Evolutionary conservation across 768 basidiomycete genomes (phyloP), one percentile per base, ranked within the genome.

Genomic region (Pleurotus eryngii): DNA sequence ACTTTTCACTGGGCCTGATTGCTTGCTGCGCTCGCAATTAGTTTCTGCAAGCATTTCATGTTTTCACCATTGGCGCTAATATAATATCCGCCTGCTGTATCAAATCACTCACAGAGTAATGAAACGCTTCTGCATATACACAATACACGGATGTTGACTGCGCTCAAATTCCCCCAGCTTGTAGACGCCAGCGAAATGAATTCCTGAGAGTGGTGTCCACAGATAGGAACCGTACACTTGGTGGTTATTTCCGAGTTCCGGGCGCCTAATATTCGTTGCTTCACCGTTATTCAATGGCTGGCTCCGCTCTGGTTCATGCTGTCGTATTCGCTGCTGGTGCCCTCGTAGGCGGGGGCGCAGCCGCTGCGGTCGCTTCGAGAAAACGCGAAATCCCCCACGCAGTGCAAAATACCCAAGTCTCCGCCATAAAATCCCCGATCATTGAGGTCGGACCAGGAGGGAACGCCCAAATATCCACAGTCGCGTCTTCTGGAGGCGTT

Each of bases 321-420:
- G 87, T 85, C 20, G 80, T 89, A 49, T 95, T 96, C 68, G 86
- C 93, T 55, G 85, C 89, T 43, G 94, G 94, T 22, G 89, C 91
- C 1, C 68, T 87, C 20, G 74, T 95, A 22, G 94, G 94, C 39
- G 91, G 92, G 15, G 87, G 90, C 7, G 79, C 88, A 50, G 84
- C 82, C 27, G 77, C 81, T 3, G 79, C 68, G 15, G 66, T 86
- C 9, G 68, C 76, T 49, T 74, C 61, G 51, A 68, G 64, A 57
- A 63, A 59, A 69, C 61, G 60, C 62, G 64, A 59, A 66, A 59
- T 53, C 63, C 55, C 35, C 40, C 61, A 61, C 46, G 27, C 20
- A 26, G 43, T 15, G 42, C 55, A 24, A 24, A 59, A 60, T 51
- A 17, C 66, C 60, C 30, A 60, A 45, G 6, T 46, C 57, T 59